phyloP scores from a whole-genome alignment of 2,329 filamentous ascomycete species.

The Pestalotiopsis sp. region DNA sequence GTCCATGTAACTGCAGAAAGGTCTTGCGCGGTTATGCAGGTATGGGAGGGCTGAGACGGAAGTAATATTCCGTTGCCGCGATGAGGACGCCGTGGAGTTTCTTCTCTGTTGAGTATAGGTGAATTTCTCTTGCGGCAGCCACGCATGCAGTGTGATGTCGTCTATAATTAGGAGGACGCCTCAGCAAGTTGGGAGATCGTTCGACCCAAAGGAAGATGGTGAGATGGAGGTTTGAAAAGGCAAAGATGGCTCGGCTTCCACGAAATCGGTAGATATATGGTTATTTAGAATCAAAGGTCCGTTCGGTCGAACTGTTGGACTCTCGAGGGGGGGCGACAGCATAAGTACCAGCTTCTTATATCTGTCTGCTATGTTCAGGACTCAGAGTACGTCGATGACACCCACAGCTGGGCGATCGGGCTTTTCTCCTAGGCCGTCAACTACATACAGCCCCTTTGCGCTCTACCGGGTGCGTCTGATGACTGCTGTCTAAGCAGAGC shows the following conservation, averaged over 20 bases:
- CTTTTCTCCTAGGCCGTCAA: background rate
- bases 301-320: slow-evolving; percentile 21
- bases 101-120: slow-evolving; percentile 17
- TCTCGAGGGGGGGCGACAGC: slow-evolving; percentile 17
- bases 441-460: slow-evolving; percentile 12
- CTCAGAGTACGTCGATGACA: slow-evolving; percentile 7
- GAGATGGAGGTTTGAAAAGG: background rate
- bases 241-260: background rate
- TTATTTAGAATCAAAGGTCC: slow-evolving; percentile 12
- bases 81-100: background rate
- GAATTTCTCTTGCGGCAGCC: slow-evolving; percentile 18
- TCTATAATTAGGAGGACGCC: background rate
- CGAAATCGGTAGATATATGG: background rate
- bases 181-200: background rate
- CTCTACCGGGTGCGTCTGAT: slow-evolving; percentile 30
- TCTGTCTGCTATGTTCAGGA: background rate
- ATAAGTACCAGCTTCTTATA: slow-evolving; percentile 19
- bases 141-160: slow-evolving; percentile 9
- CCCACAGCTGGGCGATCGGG: slow-evolving; percentile 2
- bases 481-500: slow-evolving; percentile 22
- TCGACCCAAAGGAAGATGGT: background rate
- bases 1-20: slow-evolving; percentile 23
- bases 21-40: background rate
- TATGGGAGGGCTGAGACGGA: background rate
- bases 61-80: slow-evolving; percentile 15